Evolutionary conservation across 192 early-diverging fungal genomes (phyloP), one percentile per base, ranked within the genome.

Genomic region (Backusella parvicylindrica): DNA sequence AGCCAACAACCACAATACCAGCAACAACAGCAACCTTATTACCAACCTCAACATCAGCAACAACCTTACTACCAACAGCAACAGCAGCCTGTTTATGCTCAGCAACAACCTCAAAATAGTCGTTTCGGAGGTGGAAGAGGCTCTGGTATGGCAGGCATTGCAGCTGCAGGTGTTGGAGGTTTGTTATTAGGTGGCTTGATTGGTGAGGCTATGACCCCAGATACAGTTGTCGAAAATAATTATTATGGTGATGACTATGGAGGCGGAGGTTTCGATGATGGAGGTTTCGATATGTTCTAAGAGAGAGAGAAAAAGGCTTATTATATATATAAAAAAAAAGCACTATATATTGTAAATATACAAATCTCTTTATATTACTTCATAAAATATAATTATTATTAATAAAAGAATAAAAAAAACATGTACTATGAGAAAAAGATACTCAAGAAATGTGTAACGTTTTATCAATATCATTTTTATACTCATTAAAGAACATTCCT

Each of bases 111-210:
- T 23, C 18, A 38, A 33, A 49, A 15, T 32, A 47, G 65, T 50
- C 41, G 65, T 23, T 43, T 53, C 56, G 77, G 75, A 12, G 31
- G 56, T 36, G 70, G 69, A 36, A 32, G 43, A 35, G 74, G 73
- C 7, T 30, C 64, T 21, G 60, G 70, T 67, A 41, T 41, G 40
- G 77, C 72, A 49, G 64, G 67, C 26, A 40, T 78, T 49, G 77
- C 72, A 40, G 66, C 68, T 28, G 72, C 72, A 40, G 77, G 77
- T 49, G 38, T 73, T 11, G 79, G 74, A 56, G 70, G 75, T 70
- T 53, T 71, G 65, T n/a, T 56, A 11, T 13, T 40, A 21, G 77
- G 77, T 65, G 18, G 47, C 1, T 33, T 81, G 63, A 26, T 72
- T 37, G 79, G 71, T 15, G 75, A 72, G 18, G 50, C 68, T 3